phyloP scores from a whole-genome alignment of 2,329 filamentous ascomycete genomes.

The Aplosporella prunicola region DNA sequence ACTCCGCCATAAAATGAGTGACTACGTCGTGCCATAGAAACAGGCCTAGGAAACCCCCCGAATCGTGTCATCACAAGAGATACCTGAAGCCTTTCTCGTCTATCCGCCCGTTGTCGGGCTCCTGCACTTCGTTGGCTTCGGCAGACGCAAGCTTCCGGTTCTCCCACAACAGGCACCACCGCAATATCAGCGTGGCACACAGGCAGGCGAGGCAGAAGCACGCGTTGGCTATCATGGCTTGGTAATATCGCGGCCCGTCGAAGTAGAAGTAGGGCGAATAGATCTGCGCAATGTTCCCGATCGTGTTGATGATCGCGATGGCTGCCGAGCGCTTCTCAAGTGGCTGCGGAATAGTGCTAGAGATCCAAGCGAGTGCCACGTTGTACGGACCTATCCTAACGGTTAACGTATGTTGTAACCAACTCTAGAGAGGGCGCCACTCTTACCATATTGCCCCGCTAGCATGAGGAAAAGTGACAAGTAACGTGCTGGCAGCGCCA shows the following conservation, averaged over 20 bases:
- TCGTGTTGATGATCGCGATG: conserved; percentile 2
- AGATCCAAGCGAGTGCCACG: neutral
- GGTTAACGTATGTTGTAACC: too few species aligned
- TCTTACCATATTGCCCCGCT: too few species aligned
- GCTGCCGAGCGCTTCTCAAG: conserved; percentile 4
- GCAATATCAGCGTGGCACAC: neutral
- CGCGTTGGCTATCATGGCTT: conserved; percentile 1
- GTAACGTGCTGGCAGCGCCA: neutral
- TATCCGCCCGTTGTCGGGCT: conserved; percentile 2
- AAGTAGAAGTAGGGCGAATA: neutral
- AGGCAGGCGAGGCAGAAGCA: neutral
- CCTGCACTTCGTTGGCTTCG: neutral
- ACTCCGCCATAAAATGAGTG: too few species aligned
- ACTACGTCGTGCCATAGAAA: too few species aligned
- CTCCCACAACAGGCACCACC: conserved; percentile 2
- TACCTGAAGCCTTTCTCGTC: conserved; percentile 1
- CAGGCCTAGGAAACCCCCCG: too few species aligned
- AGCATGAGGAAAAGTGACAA: conserved; percentile 3
- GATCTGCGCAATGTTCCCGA: conserved; percentile 2
- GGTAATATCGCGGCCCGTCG: neutral
- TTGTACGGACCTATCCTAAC: too few species aligned
- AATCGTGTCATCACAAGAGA: conserved; percentile 4
- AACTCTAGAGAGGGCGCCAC: too few species aligned
- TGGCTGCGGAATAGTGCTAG: neutral
- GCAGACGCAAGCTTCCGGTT: conserved; percentile 6